Evolutionary conservation across 768 basidiomycete species (phyloP).

Genomic region (Mycena polygramma): DNA sequence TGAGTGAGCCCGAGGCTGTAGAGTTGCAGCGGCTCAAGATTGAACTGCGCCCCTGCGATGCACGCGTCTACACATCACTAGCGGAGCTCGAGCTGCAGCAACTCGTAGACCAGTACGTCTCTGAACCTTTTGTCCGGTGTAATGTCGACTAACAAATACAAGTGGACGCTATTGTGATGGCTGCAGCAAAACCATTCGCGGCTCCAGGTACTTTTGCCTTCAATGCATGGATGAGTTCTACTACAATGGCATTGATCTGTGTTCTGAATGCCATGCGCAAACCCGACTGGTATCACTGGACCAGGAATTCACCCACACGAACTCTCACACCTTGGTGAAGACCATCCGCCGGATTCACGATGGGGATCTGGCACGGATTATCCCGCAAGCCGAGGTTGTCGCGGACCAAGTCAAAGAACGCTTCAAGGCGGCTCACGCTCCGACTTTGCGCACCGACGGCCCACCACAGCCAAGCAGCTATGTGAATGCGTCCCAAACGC

Average conservation of each 20-base stretch:
- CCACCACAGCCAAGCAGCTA: neutral
- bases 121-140: neutral
- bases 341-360: constrained; percentile 25
- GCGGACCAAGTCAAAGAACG: constrained; percentile 18
- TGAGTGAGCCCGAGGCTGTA: neutral
- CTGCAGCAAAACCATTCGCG: constrained; percentile 7
- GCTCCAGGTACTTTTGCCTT: constrained; percentile 10
- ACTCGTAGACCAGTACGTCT: constrained; percentile 14
- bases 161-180: constrained; percentile 11
- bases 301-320: constrained; percentile 8
- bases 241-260: constrained; percentile 12
- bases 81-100: constrained; percentile 20
- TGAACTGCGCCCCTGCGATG: constrained; percentile 12
- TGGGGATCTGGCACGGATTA: constrained; percentile 13
- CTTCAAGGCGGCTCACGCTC: constrained; percentile 6
- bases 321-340: constrained; percentile 21
- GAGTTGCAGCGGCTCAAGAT: constrained; percentile 9
- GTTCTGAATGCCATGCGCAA: constrained; percentile 6
- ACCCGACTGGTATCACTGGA: constrained; percentile 5
- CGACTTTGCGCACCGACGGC: constrained; percentile 11
- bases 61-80: constrained; percentile 17
- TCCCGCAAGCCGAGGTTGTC: constrained; percentile 17
- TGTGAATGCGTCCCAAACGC: neutral
- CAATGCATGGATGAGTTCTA: constrained; percentile 28
- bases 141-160: neutral